Base-by-base conservation (phyloP, 257 asterid genomes). In the Henckelia pumila region DNA sequence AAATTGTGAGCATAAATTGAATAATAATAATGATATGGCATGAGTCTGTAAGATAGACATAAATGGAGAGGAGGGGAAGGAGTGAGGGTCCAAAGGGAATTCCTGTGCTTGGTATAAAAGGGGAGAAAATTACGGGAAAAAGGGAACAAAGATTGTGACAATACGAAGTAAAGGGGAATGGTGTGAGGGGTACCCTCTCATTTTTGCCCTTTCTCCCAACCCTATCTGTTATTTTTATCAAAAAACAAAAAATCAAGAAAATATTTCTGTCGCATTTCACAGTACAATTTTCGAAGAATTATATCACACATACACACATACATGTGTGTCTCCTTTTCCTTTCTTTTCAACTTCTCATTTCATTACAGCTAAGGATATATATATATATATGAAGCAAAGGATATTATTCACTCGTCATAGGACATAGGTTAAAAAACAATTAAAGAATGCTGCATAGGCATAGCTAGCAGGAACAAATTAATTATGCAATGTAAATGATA, bases 71-170 rank as follows among this genome's bases (percentile, higher is more conserved):
- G 49, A 37, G 49, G 49, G 49, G 49, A 37, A 19, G 52, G 52
- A 6, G n/a, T 14, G 52, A 44, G 52, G 52, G 52, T 14, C 52
- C 52, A 44, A 37, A 64, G 59, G 56, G 59, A 64, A 57, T 7
- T 44, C 21, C 35, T n/a, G 24, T 59, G 47, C 14, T 11, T 40
- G 66, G 49, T 53, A 56, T 33, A 14, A 68, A 77, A 81, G 78
- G 81, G 59, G 85, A 81, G 83, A 66, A 57, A 78, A 74, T 77
- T 77, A 70, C 80, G 83, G 85, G 73, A 11, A 61, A 81, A 81
- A 69, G 83, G 66, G 56, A 25, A 62, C 64, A 3, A 44, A 71
- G 85, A 81, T 66, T 11, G 81, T 78, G 85, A 78, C 85, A 58
- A 72, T 23, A 74, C 81, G 28, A 20, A 6, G 57, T 25, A 68